Evolutionary conservation across 495 filamentous ascomycete species (phyloP), one percentile per base, ranked within the genome.

Genomic region (Lasiosphaeris hirsuta): DNA sequence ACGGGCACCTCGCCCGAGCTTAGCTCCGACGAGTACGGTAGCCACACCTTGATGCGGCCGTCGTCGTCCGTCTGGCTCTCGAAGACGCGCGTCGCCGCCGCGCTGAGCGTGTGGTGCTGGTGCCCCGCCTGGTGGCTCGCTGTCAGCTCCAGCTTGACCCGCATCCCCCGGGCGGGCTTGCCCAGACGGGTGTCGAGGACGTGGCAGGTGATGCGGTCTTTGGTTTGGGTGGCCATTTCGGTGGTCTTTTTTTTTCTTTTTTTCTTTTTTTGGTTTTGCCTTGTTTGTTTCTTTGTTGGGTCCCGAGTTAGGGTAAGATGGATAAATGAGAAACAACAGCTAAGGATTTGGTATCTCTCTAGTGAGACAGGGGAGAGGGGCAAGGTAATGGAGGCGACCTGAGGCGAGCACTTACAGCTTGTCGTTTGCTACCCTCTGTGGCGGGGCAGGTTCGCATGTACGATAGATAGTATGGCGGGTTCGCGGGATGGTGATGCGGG

Each of bases 21-120:
- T 51, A 71, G 75, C 43, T 69, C 66, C 14, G 74, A 70, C 40
- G 66, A 71, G 45, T 77, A 75, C 4, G 86, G 78, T 4, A 81
- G 80, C 94, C 94, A 98, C 42, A 76, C 76, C 18, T 83, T 83
- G 62, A 98, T 85, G 51, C 94, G 86, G 57, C 94, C 94, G 75
- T 98, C 94, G 60, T 82, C 75, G 75, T 96, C 87, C 54, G 94
- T 97, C 7, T 72, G 78, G 23, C 84, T 86, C 58, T 79, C 75
- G 54, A 81, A 81, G 41, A 78, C 82, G 19, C 68, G 56, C 33
- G 72, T 60, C 43, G 61, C 57, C 18, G 53, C 15, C n/a, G 49
- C 40, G 23, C 59, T 48, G 60, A 56, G 57, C 59, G 60, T 37
- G 51, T 5, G 13, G 56, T 37, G 14, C 23, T 30, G 23, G 23